Base-by-base conservation (phyloP, 192 early-diverging fungal genomes). In the Entomortierella parvispora region DNA sequence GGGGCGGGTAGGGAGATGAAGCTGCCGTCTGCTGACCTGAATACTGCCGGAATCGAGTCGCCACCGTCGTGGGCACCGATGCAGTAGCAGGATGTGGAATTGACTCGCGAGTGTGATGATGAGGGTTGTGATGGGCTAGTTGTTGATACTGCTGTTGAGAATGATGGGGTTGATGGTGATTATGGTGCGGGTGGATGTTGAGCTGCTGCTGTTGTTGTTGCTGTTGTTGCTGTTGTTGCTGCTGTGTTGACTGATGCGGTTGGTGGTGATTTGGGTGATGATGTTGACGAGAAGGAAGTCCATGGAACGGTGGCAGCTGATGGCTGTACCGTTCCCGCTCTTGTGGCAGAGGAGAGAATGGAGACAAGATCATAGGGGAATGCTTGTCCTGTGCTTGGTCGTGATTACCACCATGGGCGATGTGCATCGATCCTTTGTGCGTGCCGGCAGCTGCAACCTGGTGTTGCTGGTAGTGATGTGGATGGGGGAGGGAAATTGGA, bases 21-120 rank as follows among this genome's bases (percentile, higher is more conserved):
- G 62, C 69, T 53, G 60, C 33, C 34, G 57, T 3, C 25, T 54
- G 42, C 49, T 65, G 63, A 50, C 23, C 43, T 29, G 64, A 47
- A 61, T 74, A 60, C 69, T 75, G 71, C n/a, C 37, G 5, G 37
- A 12, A 40, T 12, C 37, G 37, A 40, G 37, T 40, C 60, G 56
- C 42, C 54, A 56, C 1, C 52, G 53, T 43, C 57, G 50, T 1
- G 33, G 48, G 61, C 25, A 43, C 45, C 18, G 62, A 56, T 29
- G 14, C 44, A 49, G 62, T 64, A 64, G 62, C 32, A 37, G 68
- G 59, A 58, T 74, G 63, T 66, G 62, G 71, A 57, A 71, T 64
- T 55, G 61, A 58, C 22, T 43, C 49, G 33, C 14, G 53, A 3
- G 15, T 28, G 23, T 66, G 71, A 45, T 15, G 28, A 53, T 51